phyloP scores from a whole-genome alignment of 495 filamentous ascomycete genomes.

The Aspergillus affinis region DNA sequence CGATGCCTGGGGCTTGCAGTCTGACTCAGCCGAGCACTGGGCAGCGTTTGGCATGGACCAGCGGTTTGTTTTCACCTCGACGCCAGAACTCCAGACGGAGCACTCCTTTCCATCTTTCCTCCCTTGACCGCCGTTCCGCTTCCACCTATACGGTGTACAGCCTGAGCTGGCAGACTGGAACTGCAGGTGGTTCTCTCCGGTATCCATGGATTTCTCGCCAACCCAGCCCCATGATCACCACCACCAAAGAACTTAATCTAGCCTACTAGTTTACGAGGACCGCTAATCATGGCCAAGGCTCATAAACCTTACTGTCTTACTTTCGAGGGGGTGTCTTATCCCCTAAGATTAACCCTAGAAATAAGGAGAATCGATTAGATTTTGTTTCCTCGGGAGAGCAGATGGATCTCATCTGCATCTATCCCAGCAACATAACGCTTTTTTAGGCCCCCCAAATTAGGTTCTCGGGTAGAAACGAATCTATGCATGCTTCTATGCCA shows the following conservation, averaged over 20 bases:
- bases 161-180: too few species aligned
- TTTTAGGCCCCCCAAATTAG: slow-evolving; percentile 17
- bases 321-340: neutral
- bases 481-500: slow-evolving; percentile 30
- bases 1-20: slow-evolving; percentile 11
- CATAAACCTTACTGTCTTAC: too few species aligned
- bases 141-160: too few species aligned
- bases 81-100: too few species aligned
- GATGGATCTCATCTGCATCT: slow-evolving; percentile 6
- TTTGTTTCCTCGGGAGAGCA: neutral
- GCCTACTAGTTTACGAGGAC: neutral
- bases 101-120: too few species aligned
- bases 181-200: too few species aligned
- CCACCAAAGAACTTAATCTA: slow-evolving; percentile 1
- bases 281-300: too few species aligned
- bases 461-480: slow-evolving; percentile 18
- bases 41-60: too few species aligned
- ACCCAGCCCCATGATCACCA: neutral
- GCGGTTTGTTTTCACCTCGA: too few species aligned
- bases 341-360: neutral
- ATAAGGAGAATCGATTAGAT: neutral
- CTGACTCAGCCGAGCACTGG: too few species aligned
- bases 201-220: neutral
- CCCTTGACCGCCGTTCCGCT: neutral
- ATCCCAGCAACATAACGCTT: slow-evolving; percentile 15